Base-by-base conservation (phyloP, 108 stramenopile species). In the Seminavis robusta region DNA sequence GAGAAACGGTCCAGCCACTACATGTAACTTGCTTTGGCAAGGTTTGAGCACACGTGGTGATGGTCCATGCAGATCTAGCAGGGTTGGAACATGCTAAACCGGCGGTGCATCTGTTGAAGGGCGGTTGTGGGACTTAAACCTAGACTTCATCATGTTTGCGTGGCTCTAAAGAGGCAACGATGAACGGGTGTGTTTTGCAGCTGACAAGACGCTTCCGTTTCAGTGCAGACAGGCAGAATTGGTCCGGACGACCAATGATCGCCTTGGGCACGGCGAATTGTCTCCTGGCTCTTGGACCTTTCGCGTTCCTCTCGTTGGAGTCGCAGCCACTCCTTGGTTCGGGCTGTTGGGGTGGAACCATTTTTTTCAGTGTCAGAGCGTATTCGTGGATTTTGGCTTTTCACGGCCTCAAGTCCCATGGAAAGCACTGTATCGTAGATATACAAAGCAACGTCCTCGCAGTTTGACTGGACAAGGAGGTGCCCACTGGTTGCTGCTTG, bases 191-290 rank as follows among this genome's bases (percentile, higher is more conserved):
- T 80, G 3, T 53, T 61, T 30, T 86, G 63, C 19, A 78, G 32
- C 7, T 34, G 42, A 63, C 85, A 86, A 0, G 79, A 65, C n/a
- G 80, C 81, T 56, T 83, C 85, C 10, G 85, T 86, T 65, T 83
- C 79, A 7, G 86, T 88, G 20, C 60, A 33, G 23, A 80, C 80
- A 3, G 79, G 86, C 9, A 88, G 63, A 21, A 88, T 34, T 13
- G 82, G 59, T 51, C 33, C n/a, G 0, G 30, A 26, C 47, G 63
- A 71, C 80, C 83, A 88, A 40, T 47, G 42, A 0, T 23, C n/a
- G 1, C 86, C 86, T 11, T 63, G 48, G 0, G 86, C 80, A 17
- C 80, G 66, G 32, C 80, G 57, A 10, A 80, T 83, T 34, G 80
- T 78, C 33, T 30, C 51, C 1, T 37, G 51, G 26, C 73, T 61